Conservation (phyloP, 2,329 filamentous ascomycete species). For the Calonectria hawksworthii region DNA sequence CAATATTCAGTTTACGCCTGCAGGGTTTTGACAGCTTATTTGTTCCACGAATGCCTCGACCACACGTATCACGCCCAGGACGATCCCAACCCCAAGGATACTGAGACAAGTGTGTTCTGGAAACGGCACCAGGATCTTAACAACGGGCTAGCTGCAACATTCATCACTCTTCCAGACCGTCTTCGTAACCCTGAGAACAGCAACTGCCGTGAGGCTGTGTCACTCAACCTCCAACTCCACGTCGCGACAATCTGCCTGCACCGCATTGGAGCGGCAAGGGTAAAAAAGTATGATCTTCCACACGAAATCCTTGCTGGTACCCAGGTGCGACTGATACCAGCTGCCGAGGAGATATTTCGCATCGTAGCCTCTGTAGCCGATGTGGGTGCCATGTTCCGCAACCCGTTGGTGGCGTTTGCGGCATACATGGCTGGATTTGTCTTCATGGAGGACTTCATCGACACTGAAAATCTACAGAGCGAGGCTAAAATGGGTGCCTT, state of each 20-base stretch:
- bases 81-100: constrained; percentile 67
- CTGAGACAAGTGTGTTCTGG: constrained; percentile 74
- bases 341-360: constrained; percentile 84
- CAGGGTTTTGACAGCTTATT: constrained; percentile 77
- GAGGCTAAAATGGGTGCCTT: constrained; percentile 75
- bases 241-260: constrained; percentile 88
- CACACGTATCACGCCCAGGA: constrained; percentile 76
- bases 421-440: constrained; percentile 79
- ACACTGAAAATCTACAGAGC: constrained; percentile 64
- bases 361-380: constrained; percentile 73
- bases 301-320: constrained; percentile 54
- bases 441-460: constrained; percentile 78
- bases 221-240: constrained; percentile 87
- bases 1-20: constrained; percentile 77
- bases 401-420: constrained; percentile 79
- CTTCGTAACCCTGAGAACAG: constrained; percentile 78
- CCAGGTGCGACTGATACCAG: constrained; percentile 79
- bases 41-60: constrained; percentile 84
- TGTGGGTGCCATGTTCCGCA: constrained; percentile 64
- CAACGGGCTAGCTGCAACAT: constrained; percentile 79
- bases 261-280: constrained; percentile 83
- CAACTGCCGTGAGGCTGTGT: constrained; percentile 78
- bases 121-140: constrained; percentile 83
- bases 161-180: constrained; percentile 79
- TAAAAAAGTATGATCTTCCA: constrained; percentile 54